Conservation (phyloP, 2,329 filamentous ascomycete genomes). For the Thielaviopsis euricoi region DNA sequence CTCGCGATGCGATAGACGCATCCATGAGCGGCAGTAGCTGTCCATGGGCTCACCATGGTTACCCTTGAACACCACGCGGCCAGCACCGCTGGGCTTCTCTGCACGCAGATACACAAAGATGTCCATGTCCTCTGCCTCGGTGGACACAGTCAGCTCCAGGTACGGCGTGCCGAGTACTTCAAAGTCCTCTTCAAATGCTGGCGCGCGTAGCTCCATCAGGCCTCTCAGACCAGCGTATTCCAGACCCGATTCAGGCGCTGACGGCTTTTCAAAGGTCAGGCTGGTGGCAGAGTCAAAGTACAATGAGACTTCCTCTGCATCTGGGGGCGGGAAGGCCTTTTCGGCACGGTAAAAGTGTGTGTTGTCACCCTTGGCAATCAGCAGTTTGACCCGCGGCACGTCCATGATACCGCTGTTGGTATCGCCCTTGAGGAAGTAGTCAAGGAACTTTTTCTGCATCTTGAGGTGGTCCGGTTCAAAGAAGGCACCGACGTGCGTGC, state of each 20-base stretch:
- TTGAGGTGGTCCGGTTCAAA: slow-evolving; percentile 55
- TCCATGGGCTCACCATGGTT: neutral
- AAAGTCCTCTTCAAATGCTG: neutral
- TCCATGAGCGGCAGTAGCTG: neutral
- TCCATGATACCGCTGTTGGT: slow-evolving; percentile 47
- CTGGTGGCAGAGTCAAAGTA: slow-evolving; percentile 29
- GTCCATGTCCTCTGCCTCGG: neutral
- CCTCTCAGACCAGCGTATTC: neutral
- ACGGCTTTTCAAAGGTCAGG: neutral
- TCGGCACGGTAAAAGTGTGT: slow-evolving; percentile 46
- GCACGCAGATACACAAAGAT: neutral
- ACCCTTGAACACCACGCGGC: neutral
- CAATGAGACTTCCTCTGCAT: slow-evolving; percentile 51
- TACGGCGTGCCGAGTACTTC: neutral
- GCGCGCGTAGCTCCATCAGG: neutral
- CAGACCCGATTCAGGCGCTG: neutral
- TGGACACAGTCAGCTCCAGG: neutral
- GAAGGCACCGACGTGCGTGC: slow-evolving; percentile 55
- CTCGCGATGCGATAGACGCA: neutral
- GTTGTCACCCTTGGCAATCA: slow-evolving; percentile 48
- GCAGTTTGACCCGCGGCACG: slow-evolving; percentile 41
- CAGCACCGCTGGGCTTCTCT: neutral
- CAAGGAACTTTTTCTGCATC: slow-evolving; percentile 49
- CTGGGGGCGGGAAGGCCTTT: slow-evolving; percentile 37
- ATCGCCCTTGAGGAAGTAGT: slow-evolving; percentile 53